Evolutionary conservation across 129 eudicot genomes (phyloP), one percentile per base, ranked within the genome.

Genomic region (Flaveria sonorensis): DNA sequence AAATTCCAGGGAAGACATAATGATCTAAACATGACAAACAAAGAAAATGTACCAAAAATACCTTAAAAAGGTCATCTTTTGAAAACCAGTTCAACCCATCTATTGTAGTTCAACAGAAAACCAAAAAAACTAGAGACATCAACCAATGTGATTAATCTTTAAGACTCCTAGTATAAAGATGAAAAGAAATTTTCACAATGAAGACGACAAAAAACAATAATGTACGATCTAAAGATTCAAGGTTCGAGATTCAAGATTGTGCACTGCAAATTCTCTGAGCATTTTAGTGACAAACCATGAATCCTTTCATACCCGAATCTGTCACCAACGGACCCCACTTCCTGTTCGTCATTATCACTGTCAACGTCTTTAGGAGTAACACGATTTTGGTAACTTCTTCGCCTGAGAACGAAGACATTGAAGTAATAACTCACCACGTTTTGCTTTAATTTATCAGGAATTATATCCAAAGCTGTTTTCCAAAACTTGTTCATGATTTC

Each of bases 331-430:
- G 89, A 75, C 47, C 97, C 97, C 71, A 83, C 81, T 57, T 85
- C 94, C 18, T 73, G 65, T 79, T 91, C 97, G 15, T 95, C 99
- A 57, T 91, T 90, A 76, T 95, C 99, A 77, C 99, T 95, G 51
- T 91, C 93, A 4, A 95, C 81, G 11, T 85, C 86, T 24, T 62
- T 83, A 45, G 94, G 96, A 3, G 85, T 88, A 70, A 85, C 94
- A 2, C 97, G 90, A 47, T 95, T 95, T 71, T 95, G 99, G 43
- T 95, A 89, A 61, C 86, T 82, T 79, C 99, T 82, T 19, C 90
- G 79, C 51, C 79, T 81, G 64, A 81, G 30, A 4, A 91, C 83
- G 68, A 75, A 88, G 39, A 95, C 99, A 76, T 95, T 89, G 70
- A 83, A 91, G 82, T 95, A 95, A 77, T 95, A 95, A 79, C 91